Conservation (phyloP, 2,329 filamentous ascomycete genomes). For the Malbranchea zuffiana region DNA sequence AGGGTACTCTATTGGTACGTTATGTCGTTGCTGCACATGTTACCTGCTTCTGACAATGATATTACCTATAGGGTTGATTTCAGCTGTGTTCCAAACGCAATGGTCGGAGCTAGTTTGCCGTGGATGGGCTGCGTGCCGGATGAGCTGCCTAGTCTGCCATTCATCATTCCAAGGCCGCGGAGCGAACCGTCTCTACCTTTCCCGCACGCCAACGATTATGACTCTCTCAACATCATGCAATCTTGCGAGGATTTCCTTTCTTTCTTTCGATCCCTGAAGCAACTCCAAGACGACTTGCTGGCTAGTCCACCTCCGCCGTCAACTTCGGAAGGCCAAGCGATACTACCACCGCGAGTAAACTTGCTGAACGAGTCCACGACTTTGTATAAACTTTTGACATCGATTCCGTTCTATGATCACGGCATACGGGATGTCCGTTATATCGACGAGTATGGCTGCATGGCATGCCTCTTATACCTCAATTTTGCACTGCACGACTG, state of each 20-base stretch:
- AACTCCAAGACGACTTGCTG: conserved; percentile 18
- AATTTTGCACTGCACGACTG: conserved; percentile 22
- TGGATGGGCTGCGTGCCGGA: conserved; percentile 23
- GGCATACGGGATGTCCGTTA: conserved; percentile 25
- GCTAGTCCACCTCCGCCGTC: conserved; percentile 12
- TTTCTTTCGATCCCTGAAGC: conserved; percentile 22
- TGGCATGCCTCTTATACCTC: conserved; percentile 25
- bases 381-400: conserved; percentile 22
- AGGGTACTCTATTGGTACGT: conserved; percentile 26
- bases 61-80: conserved; percentile 24
- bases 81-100: conserved; percentile 23
- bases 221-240: conserved; percentile 17
- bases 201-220: conserved; percentile 15
- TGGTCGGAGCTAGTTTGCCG: conserved; percentile 21
- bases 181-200: conserved; percentile 11
- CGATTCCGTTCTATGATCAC: conserved; percentile 24
- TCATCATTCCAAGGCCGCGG: conserved; percentile 18
- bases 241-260: conserved; percentile 25
- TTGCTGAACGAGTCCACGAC: conserved; percentile 19
- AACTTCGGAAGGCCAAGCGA: background rate
- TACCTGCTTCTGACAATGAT: conserved; percentile 1
- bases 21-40: background rate
- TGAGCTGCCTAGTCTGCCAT: conserved; percentile 18
- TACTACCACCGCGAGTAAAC: background rate
- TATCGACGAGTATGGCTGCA: conserved; percentile 25